Evolutionary conservation across 495 filamentous ascomycete genomes (phyloP).

Genomic region (Beverwykella pulmonaria): DNA sequence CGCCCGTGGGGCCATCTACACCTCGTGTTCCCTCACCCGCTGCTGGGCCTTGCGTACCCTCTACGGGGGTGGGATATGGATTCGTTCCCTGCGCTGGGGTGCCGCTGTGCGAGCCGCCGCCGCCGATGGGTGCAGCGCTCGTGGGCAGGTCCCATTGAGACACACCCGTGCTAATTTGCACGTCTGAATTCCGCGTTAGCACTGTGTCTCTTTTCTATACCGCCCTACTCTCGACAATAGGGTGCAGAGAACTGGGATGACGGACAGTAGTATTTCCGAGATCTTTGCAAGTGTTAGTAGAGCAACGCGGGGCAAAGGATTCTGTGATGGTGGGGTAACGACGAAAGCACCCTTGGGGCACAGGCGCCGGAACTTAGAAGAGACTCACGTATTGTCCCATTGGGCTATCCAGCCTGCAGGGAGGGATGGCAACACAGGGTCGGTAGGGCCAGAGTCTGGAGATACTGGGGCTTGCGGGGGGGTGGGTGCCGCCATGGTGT

Average conservation of each 20-base stretch:
- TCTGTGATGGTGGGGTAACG: conserved; percentile 7
- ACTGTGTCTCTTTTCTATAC: not conserved
- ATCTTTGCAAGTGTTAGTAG: conserved; percentile 18
- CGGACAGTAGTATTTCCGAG: conserved; percentile 43
- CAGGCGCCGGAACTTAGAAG: not conserved
- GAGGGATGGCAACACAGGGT: conserved; percentile 30
- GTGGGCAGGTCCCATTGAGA: conserved; percentile 49
- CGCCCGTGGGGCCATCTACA: conserved; percentile 41
- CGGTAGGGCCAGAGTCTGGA: conserved; percentile 37
- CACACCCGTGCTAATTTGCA: conserved; percentile 49
- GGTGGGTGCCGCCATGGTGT: conserved; percentile 35
- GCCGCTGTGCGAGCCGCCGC: conserved; percentile 36
- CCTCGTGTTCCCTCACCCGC: conserved; percentile 41
- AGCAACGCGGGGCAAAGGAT: not conserved
- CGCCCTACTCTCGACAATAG: not conserved
- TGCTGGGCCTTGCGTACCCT: conserved; percentile 14
- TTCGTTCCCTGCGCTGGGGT: conserved; percentile 42
- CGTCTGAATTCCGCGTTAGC: conserved; percentile 29
- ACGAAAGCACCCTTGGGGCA: not conserved
- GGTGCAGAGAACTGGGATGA: not conserved
- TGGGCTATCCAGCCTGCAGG: conserved; percentile 42
- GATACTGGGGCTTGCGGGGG: conserved; percentile 33
- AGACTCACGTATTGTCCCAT: conserved; percentile 37
- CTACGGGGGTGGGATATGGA: conserved; percentile 39
- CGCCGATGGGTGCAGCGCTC: conserved; percentile 39